Conservation (phyloP, 2,329 filamentous ascomycete genomes). For the Fusarium sp. region DNA sequence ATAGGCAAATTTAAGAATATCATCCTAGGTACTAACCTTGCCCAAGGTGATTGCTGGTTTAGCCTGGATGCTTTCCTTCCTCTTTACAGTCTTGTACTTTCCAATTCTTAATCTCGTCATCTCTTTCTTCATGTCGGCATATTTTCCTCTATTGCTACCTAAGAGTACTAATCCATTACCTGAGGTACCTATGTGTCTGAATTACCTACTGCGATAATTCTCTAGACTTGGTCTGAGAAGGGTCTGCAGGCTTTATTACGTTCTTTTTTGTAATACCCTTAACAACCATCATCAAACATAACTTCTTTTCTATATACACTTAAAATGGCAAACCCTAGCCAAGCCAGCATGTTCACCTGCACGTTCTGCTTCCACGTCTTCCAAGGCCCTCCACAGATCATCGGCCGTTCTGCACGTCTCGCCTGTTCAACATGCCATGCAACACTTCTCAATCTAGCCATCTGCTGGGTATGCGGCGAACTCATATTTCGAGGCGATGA, state of each 20-base stretch:
- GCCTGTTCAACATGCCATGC: conserved; percentile 63
- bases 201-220: neutral
- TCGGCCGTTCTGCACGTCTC: conserved; percentile 63
- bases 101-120: neutral
- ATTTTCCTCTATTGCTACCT: neutral
- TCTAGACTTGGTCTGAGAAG: too few species aligned
- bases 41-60: neutral
- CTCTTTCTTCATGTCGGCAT: neutral
- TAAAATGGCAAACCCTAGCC: conserved; percentile 26
- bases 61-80: too few species aligned
- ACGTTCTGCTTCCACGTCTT: conserved; percentile 67
- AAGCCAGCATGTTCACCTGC: conserved; percentile 62
- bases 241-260: neutral
- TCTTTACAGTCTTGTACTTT: conserved; percentile 3
- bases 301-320: neutral
- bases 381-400: conserved; percentile 53
- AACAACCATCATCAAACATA: neutral
- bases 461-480: conserved; percentile 71
- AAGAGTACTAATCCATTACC: too few species aligned
- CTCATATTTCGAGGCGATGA: conserved; percentile 66
- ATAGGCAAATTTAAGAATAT: conserved; percentile 16
- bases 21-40: neutral
- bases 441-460: conserved; percentile 65
- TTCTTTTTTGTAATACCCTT: conserved; percentile 20
- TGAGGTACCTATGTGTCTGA: neutral